Base-by-base conservation (phyloP, 768 basidiomycete species). In the Rhodotorula graminis region DNA sequence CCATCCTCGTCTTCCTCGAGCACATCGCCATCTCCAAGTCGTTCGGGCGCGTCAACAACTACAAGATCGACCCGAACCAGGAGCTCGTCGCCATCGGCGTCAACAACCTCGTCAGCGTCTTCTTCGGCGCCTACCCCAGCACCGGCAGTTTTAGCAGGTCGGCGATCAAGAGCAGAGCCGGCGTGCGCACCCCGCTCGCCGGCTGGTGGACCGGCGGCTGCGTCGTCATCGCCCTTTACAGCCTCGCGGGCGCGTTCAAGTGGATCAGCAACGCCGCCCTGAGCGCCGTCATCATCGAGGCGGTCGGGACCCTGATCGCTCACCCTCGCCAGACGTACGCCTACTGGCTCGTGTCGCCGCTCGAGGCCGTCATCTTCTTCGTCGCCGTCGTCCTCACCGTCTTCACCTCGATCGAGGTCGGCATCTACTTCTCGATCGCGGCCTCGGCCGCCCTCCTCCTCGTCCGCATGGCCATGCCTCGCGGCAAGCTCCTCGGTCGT, bases 131-230 rank as follows among this genome's bases (percentile, higher is more conserved):
- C 0, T 40, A 96, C 81, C 94, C 95, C 23, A 91, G 93, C 0
- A 99, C 95, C 19, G 95, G 95, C 6, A 97, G 94, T 1, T 99
- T 99, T 86, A 95, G 93, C 56, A 90, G 95, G 27, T 91, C 93
- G 3, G 95, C 95, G 4, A 84, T 99, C 79, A 93, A 96, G 82
- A 88, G 90, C 46, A 95, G 93, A 81, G 93, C 92, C 0, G 95
- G 95, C 62, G 95, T 98, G 31, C 88, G 95, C 67, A 98, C 96
- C 5, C 95, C 95, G 18, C 84, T 88, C 15, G 93, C 90, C 21
- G 96, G 96, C 71, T 85, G 93, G 67, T 80, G 90, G 76, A 90
- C 92, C 29, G 89, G 57, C 25, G 47, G 59, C 47, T 58, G 59
- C 33, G 65, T 66, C 11, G 47, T 66, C 47, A 25, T 66, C 49